Percentiles rank a stretch among this genome's conserved stretches.
phyloP scores from a whole-genome alignment of 768 basidiomycete genomes.

The Cubamyces lactineus region DNA sequence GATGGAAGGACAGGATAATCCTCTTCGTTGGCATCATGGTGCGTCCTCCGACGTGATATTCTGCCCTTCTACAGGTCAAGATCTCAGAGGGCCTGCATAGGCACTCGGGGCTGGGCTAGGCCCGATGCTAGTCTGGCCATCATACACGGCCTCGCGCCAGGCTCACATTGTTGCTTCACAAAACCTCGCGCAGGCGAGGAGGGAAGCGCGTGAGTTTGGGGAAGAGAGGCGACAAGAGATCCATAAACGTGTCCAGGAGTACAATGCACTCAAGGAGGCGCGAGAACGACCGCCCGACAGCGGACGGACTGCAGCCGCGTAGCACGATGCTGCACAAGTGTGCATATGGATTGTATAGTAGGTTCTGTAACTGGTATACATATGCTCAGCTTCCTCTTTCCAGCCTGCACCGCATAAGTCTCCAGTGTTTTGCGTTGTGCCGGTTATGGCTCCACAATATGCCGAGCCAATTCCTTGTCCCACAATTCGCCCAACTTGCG shows the following conservation, averaged over 20 bases:
- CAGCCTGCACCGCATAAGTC: no score
- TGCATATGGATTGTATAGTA: background rate
- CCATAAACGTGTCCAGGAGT: constrained; percentile 49
- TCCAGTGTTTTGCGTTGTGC: no score
- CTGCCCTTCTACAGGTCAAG: background rate
- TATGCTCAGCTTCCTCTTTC: no score
- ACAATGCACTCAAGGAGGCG: constrained; percentile 25
- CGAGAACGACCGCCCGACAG: background rate
- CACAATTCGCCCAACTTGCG: no score
- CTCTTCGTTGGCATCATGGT: constrained; percentile 54
- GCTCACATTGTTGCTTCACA: constrained; percentile 54
- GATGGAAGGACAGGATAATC: constrained; percentile 55
- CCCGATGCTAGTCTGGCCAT: constrained; percentile 43
- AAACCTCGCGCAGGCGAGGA: constrained; percentile 62
- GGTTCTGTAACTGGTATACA: background rate
- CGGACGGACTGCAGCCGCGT: constrained; percentile 1
- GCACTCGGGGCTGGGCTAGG: constrained; percentile 49
- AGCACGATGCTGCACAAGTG: background rate
- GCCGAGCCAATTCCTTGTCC: no score
- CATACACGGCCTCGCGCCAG: constrained; percentile 42
- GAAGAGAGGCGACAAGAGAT: constrained; percentile 55
- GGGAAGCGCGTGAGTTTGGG: constrained; percentile 59
- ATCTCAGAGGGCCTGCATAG: constrained; percentile 32
- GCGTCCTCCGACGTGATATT: constrained; percentile 25
- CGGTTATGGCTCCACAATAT: no score